These are phyloP conservation scores for Alternaria brassicae DNA, from an alignment of 2,329 filamentous ascomycete genomes.

Conservation along the genomic window DNA sequence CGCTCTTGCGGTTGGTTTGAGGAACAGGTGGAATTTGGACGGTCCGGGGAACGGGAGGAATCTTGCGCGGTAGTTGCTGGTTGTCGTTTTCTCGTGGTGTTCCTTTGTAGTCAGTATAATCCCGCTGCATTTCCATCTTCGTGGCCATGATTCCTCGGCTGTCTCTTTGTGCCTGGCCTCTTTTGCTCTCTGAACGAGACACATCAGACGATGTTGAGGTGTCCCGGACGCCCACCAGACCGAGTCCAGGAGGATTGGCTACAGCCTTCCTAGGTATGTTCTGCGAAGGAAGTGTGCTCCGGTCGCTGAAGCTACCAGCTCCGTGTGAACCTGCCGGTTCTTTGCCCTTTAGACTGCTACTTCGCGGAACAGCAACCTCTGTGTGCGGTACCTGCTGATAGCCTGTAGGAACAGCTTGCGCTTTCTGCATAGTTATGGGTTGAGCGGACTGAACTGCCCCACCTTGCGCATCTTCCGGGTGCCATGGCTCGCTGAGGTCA, in stretches of 20 bases:
- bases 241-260: conserved; percentile 37
- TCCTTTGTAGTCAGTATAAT: conserved; percentile 48
- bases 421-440: conserved; percentile 30
- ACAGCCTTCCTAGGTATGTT: conserved; percentile 35
- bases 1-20: conserved; percentile 48
- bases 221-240: conserved; percentile 42
- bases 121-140: conserved; percentile 49
- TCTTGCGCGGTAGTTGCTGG: conserved; percentile 35
- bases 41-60: conserved; percentile 12
- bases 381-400: conserved; percentile 24
- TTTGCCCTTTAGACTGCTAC: conserved; percentile 41
- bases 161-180: conserved; percentile 35
- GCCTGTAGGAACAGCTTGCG: conserved; percentile 21
- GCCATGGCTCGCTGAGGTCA: conserved; percentile 47
- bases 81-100: conserved; percentile 43
- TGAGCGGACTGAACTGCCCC: conserved; percentile 28
- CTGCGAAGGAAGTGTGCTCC: conserved; percentile 29
- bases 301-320: conserved; percentile 43
- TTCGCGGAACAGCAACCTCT: conserved; percentile 29
- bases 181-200: conserved; percentile 47
- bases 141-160: conserved; percentile 46
- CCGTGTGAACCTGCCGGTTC: conserved; percentile 39
- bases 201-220: conserved; percentile 34
- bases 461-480: conserved; percentile 34
- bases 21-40: conserved; percentile 29